These are phyloP conservation scores for Turnera subulata DNA, from an alignment of 345 rosid species.

Conservation along the genomic window DNA sequence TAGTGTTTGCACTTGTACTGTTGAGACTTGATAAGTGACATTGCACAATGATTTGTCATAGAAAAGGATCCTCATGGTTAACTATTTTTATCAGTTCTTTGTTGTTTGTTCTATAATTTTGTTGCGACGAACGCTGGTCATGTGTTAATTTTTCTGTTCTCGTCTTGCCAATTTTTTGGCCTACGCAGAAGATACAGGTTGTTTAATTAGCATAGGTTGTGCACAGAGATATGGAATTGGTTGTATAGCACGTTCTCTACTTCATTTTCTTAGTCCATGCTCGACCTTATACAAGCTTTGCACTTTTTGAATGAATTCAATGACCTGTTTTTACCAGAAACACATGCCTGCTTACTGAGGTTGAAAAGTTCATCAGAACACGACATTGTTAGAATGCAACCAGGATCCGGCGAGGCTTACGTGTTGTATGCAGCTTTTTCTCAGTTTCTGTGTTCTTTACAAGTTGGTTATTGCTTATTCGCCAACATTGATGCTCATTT, in stretches of 20 bases:
- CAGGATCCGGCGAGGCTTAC: constrained; percentile 21
- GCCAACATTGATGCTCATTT: background rate
- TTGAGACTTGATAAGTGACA: no score
- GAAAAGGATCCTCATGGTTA: no score
- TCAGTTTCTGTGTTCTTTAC: background rate
- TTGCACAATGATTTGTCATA: no score
- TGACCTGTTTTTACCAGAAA: constrained; percentile 12
- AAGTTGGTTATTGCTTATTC: background rate
- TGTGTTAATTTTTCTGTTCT: no score
- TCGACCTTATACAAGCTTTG: background rate
- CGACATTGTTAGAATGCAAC: constrained; percentile 25
- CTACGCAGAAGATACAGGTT: no score
- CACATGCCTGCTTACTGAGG: constrained; percentile 21
- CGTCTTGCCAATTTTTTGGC: no score
- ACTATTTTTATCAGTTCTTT: no score
- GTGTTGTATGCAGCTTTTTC: constrained; percentile 21
- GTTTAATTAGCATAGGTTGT: no score
- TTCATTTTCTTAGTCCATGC: background rate
- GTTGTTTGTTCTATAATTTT: no score
- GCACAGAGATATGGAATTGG: no score
- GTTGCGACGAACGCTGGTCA: no score
- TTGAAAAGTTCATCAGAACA: constrained; percentile 24
- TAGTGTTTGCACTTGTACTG: no score
- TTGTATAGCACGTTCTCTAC: background rate
- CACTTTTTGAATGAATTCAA: background rate